A percentile compares a stretch with the other conserved stretches of the same genome.
Evolutionary conservation across 2,329 filamentous ascomycete genomes (phyloP).

Genomic region (Alternaria sp.): DNA sequence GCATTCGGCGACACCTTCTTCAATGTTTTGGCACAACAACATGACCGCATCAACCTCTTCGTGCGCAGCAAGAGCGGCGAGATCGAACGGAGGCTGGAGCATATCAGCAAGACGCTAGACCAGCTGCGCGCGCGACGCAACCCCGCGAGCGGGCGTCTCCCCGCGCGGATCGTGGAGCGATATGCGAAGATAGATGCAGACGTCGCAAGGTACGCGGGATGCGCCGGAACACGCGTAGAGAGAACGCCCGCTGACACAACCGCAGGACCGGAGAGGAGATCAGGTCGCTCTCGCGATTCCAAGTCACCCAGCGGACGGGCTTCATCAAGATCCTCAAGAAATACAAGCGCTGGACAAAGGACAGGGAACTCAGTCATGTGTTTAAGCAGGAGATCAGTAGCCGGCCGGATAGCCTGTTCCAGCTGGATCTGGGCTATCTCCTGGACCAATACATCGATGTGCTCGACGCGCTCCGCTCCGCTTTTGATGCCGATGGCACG

Average conservation of each 20-base stretch:
- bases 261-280: conserved; percentile 72
- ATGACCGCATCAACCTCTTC: conserved; percentile 79
- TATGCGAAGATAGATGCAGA: conserved; percentile 60
- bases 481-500: conserved; percentile 48
- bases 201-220: conserved; percentile 49
- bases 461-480: conserved; percentile 52
- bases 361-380: conserved; percentile 66
- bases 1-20: conserved; percentile 77
- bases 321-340: conserved; percentile 88
- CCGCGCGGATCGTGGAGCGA: conserved; percentile 55
- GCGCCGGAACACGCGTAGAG: not conserved
- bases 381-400: conserved; percentile 72
- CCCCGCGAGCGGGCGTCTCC: conserved; percentile 35
- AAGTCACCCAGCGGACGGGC: conserved; percentile 73
- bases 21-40: conserved; percentile 72
- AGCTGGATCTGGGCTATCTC: conserved; percentile 65
- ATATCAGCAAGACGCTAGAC: conserved; percentile 49
- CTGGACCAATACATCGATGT: conserved; percentile 57
- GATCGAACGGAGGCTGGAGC: conserved; percentile 68
- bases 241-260: conserved; percentile 14
- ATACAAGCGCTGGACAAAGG: conserved; percentile 86
- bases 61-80: conserved; percentile 81
- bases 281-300: conserved; percentile 72
- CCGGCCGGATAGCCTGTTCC: conserved; percentile 74
- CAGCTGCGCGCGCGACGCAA: conserved; percentile 37